Evolutionary conservation across 495 filamentous ascomycete genomes (phyloP), one percentile per base, ranked within the genome.

Genomic region (Pseudevernia furfuracea): DNA sequence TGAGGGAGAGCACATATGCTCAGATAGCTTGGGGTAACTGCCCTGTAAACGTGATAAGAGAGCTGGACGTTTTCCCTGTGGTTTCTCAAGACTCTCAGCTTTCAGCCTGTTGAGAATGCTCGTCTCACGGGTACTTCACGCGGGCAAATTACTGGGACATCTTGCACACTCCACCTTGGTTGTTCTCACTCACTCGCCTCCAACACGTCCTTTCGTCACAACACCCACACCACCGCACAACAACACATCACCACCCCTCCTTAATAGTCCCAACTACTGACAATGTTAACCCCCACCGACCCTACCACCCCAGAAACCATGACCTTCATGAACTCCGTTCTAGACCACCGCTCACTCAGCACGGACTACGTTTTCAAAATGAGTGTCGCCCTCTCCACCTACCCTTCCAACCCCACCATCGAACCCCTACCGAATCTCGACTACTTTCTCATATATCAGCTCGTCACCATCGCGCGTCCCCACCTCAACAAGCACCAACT

Each of bases 341-440:
- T 21, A 6, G 52, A 55, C 52, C 52, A 14, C 28, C 52, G 19
- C 52, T 55, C 52, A 0, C 52, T 17, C 30, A 21, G 30, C 0
- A 34, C 30, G 0, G 57, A 39, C 57, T 36, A 41, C 3, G 6
- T 59, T n/a, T 43, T 59, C 57, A 23, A 41, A 19, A 59, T n/a
- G 12, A 4, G 25, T n/a, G 28, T 59, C 36, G 23, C 34, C 57
- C 21, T 59, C 25, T 39, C 36, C 57, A 59, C 57, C 36, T 8
- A 59, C 39, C 37, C 36, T 0, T 2, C 2, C 36, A 59, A 8
- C 57, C 4, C 37, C n/a, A n/a, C 0, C 39, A 37, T 49, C 30
- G 61, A 63, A 58, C 61, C 61, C 25, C 61, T 63, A 15, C 61
- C 61, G 5, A 17, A 37, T 17, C 49, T 63, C 53, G 52, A 63